These are phyloP conservation scores for Pseudogymnoascus sp. DNA, from an alignment of 2,329 filamentous ascomycete species.

Conservation along the genomic window DNA sequence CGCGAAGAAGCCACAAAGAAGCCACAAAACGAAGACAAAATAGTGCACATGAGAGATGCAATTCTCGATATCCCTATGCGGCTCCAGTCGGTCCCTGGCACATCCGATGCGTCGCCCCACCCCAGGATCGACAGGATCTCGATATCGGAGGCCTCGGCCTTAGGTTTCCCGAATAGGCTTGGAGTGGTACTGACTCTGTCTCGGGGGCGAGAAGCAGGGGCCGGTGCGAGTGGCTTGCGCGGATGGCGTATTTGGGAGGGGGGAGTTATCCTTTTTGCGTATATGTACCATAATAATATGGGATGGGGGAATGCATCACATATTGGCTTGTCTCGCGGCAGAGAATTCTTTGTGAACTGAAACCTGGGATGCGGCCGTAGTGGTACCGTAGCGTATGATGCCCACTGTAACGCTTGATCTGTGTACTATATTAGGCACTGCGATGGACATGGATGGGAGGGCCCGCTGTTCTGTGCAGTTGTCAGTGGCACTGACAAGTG, in stretches of 20 bases:
- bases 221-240: conserved; percentile 1
- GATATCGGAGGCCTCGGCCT: neutral
- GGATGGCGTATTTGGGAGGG: neutral
- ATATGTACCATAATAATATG: neutral
- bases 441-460: conserved; percentile 5
- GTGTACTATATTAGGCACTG: neutral
- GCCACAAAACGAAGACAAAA: neutral
- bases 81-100: neutral
- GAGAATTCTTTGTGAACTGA: neutral
- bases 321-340: neutral
- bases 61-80: neutral
- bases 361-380: neutral
- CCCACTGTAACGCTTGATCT: neutral
- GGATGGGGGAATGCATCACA: neutral
- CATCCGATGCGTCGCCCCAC: neutral
- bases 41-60: neutral
- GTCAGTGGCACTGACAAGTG: neutral
- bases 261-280: neutral
- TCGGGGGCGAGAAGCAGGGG: neutral
- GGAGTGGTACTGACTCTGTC: neutral
- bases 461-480: neutral
- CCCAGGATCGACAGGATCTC: conserved; percentile 1
- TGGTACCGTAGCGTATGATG: neutral
- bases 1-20: neutral
- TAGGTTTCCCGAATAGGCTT: neutral